A percentile compares a stretch with the other conserved stretches of the same genome.
Evolutionary conservation across 108 stramenopile genomes (phyloP).

Genomic region (Cylindrotheca closterium): DNA sequence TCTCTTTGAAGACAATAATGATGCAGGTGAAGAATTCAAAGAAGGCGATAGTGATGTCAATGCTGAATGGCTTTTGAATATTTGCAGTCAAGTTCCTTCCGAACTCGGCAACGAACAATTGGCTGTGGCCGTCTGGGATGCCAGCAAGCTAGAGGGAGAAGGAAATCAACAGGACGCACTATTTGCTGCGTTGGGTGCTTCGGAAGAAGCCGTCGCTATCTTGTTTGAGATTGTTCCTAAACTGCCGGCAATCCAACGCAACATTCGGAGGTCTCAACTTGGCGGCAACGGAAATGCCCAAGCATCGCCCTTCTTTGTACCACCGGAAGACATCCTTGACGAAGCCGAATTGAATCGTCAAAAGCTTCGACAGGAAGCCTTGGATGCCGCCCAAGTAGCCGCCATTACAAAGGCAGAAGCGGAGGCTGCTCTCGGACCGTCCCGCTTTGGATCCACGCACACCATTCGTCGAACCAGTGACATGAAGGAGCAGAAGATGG

Average conservation of each 20-base stretch:
- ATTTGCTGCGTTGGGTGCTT: conserved; percentile 56
- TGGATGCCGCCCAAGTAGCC: conserved; percentile 61
- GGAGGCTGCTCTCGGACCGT: conserved; percentile 9
- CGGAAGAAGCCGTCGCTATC: conserved; percentile 51
- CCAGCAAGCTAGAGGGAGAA: conserved; percentile 29
- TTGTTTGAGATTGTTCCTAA: conserved; percentile 48
- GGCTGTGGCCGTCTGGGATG: conserved; percentile 36
- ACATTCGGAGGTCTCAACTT: conserved; percentile 5
- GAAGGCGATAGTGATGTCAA: background rate
- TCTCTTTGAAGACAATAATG: background rate
- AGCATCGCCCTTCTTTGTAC: background rate
- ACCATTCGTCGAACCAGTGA: conserved; percentile 59
- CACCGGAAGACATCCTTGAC: conserved; percentile 20
- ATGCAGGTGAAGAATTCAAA: background rate
- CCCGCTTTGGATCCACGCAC: conserved; percentile 46
- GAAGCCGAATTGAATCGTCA: conserved; percentile 41
- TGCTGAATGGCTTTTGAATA: conserved; percentile 23
- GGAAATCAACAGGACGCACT: conserved; percentile 56
- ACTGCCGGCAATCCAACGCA: conserved; percentile 28
- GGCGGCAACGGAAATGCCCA: background rate
- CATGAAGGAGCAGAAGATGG: conserved; percentile 48
- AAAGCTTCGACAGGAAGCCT: conserved; percentile 52
- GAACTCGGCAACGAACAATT: conserved; percentile 31
- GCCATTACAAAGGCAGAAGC: conserved; percentile 55
- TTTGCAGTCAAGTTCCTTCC: conserved; percentile 23